Evolutionary conservation across 2,329 filamentous ascomycete genomes (phyloP).

Genomic region (Pseudogymnoascus sp.): DNA sequence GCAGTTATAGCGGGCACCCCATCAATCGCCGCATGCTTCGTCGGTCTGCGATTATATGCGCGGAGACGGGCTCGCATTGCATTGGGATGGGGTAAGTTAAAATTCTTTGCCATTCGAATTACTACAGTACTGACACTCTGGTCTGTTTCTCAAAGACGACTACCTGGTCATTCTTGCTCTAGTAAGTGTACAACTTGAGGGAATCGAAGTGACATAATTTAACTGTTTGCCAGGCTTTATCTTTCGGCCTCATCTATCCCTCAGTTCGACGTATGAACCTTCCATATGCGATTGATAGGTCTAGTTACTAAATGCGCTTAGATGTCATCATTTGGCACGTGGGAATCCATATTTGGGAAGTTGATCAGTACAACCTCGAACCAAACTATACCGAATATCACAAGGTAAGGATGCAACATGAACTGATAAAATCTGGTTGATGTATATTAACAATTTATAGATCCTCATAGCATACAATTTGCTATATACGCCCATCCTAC

Average conservation of each 20-base stretch:
- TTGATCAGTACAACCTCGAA: background rate
- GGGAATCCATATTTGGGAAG: slow-evolving; percentile 2
- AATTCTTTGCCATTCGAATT: background rate
- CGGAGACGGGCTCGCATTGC: slow-evolving; percentile 5
- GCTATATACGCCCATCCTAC: slow-evolving; percentile 3
- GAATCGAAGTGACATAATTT: background rate
- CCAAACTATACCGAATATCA: slow-evolving; percentile 1
- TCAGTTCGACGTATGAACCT: background rate
- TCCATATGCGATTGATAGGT: background rate
- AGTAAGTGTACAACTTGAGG: background rate
- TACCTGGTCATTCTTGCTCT: background rate
- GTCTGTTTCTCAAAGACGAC: background rate
- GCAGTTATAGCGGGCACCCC: slow-evolving; percentile 3
- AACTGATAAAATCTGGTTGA: background rate
- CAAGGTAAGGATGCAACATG: background rate
- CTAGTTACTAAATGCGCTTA: background rate
- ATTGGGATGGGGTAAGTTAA: background rate
- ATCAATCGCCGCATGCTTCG: background rate
- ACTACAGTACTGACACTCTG: background rate
- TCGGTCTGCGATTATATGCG: background rate
- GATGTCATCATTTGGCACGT: slow-evolving; percentile 5
- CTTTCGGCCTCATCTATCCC: slow-evolving; percentile 1
- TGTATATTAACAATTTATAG: background rate
- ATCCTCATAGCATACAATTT: slow-evolving; percentile 5
- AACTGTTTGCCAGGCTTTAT: background rate